phyloP scores from a whole-genome alignment of 768 basidiomycete genomes.

The Boletales sp. region DNA sequence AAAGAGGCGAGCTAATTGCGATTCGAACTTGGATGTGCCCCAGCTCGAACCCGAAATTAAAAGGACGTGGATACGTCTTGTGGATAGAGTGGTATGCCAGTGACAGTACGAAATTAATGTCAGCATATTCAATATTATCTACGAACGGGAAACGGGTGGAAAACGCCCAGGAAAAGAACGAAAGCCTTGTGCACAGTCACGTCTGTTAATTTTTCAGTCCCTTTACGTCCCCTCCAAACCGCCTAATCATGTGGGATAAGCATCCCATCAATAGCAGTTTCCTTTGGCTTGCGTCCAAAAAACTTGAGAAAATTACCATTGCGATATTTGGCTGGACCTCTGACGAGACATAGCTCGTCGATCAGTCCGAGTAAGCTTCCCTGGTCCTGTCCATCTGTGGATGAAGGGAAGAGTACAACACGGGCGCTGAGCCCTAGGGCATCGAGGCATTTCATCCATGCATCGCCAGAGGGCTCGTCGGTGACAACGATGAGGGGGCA shows the following conservation, averaged over 20 bases:
- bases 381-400: neutral
- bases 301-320: constrained; percentile 12
- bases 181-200: neutral
- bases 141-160: too few species aligned
- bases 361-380: constrained; percentile 6
- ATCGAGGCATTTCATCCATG: constrained; percentile 11
- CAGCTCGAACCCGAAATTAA: too few species aligned
- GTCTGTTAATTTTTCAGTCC: neutral
- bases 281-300: constrained; percentile 12
- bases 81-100: too few species aligned
- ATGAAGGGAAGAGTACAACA: constrained; percentile 8
- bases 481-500: constrained; percentile 25
- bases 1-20: too few species aligned
- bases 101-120: too few species aligned
- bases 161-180: neutral
- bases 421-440: constrained; percentile 11
- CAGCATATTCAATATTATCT: too few species aligned
- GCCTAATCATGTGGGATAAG: neutral
- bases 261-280: constrained; percentile 1
- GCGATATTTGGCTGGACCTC: constrained; percentile 17
- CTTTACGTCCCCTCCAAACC: constrained; percentile 1
- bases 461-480: neutral
- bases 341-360: constrained; percentile 24
- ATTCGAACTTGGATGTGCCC: too few species aligned
- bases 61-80: too few species aligned